These are phyloP conservation scores for Aspergillus caelatus DNA, from an alignment of 2,329 filamentous ascomycete genomes.

Conservation along the genomic window DNA sequence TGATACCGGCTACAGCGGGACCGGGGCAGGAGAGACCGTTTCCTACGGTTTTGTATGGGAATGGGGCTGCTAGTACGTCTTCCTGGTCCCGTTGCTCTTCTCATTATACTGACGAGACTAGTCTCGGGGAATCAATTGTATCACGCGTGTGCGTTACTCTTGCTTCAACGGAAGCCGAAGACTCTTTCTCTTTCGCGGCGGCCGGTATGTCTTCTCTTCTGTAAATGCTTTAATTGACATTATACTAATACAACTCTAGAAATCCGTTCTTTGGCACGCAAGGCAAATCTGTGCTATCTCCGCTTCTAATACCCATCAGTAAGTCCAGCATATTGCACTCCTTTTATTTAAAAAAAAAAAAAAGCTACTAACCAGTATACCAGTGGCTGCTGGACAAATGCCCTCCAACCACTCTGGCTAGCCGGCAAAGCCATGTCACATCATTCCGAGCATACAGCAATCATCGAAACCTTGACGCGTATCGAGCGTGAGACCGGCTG, in stretches of 20 bases:
- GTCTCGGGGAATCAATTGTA: constrained; percentile 41
- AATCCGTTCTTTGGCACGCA: constrained; percentile 52
- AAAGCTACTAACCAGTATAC: not conserved
- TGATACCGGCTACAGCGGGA: constrained; percentile 17
- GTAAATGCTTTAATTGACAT: not conserved
- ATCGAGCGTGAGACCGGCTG: constrained; percentile 59
- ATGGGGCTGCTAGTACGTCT: constrained; percentile 30
- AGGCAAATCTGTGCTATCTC: constrained; percentile 52
- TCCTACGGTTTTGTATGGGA: constrained; percentile 31
- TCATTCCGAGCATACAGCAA: constrained; percentile 46
- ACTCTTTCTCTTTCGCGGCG: constrained; percentile 24
- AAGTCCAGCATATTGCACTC: not conserved
- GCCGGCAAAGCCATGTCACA: constrained; percentile 52
- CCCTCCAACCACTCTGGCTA: constrained; percentile 52
- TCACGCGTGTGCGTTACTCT: constrained; percentile 32
- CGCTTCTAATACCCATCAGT: constrained; percentile 48
- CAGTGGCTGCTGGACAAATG: constrained; percentile 49
- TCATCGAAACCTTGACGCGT: constrained; percentile 51
- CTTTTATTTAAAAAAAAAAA: not conserved
- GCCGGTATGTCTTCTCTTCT: constrained; percentile 21
- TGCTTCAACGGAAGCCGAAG: constrained; percentile 36
- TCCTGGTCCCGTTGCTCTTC: not conserved
- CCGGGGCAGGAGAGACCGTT: constrained; percentile 21
- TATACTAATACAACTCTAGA: constrained; percentile 17
- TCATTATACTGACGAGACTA: not conserved